Evolutionary conservation across 2,329 filamentous ascomycete species (phyloP).

Genomic region (Fusarium nurragi): DNA sequence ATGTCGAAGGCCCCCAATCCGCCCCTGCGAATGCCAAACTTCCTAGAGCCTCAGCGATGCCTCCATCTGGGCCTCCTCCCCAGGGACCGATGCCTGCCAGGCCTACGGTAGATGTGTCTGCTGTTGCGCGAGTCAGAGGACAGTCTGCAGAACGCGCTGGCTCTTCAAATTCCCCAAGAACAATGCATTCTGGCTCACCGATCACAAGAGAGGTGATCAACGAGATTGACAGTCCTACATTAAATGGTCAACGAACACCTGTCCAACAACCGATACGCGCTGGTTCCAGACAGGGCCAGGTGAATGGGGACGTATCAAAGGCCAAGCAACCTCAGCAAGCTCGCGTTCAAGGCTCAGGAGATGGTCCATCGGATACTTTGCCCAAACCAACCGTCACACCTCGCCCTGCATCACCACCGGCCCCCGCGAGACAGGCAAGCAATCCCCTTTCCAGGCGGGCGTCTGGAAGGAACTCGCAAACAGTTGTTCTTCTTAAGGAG

Average conservation of each 20-base stretch:
- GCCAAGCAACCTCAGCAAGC: slow-evolving; percentile 45
- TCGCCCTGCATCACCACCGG: slow-evolving; percentile 67
- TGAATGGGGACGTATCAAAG: slow-evolving; percentile 47
- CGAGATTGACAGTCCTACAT: slow-evolving; percentile 60
- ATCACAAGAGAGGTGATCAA: slow-evolving; percentile 49
- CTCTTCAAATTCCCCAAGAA: slow-evolving; percentile 51
- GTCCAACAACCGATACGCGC: slow-evolving; percentile 58
- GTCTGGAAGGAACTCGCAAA: slow-evolving; percentile 70
- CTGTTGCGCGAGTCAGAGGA: slow-evolving; percentile 57
- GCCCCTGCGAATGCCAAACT: slow-evolving; percentile 51
- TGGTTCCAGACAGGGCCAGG: slow-evolving; percentile 51
- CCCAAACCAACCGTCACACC: slow-evolving; percentile 48
- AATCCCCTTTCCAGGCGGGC: slow-evolving; percentile 68
- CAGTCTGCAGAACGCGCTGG: slow-evolving; percentile 59
- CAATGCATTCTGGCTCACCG: slow-evolving; percentile 53
- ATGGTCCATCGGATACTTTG: slow-evolving; percentile 70
- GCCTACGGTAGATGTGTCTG: slow-evolving; percentile 54
- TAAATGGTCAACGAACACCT: slow-evolving; percentile 72
- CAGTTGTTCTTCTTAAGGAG: slow-evolving; percentile 83
- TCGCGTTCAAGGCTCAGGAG: slow-evolving; percentile 71
- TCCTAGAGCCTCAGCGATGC: slow-evolving; percentile 44
- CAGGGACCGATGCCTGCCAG: slow-evolving; percentile 63
- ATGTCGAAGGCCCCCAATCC: slow-evolving; percentile 50
- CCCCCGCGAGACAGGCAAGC: slow-evolving; percentile 65
- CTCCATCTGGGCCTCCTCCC: slow-evolving; percentile 63